Conservation (phyloP, 176 grass and related monocot species). For the Zea luxurians region DNA sequence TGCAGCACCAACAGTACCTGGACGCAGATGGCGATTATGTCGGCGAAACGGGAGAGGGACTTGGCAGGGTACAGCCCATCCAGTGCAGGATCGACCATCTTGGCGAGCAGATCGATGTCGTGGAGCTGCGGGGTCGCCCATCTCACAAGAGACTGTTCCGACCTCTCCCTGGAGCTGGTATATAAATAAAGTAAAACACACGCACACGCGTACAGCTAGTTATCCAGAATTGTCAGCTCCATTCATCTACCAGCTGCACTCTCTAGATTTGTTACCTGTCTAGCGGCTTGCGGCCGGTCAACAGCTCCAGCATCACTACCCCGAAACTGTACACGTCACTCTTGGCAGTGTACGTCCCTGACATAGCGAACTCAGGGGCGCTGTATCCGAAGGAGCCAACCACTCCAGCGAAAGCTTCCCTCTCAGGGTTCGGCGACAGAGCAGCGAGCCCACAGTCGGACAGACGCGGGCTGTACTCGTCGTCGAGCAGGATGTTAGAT, state of each 20-base stretch:
- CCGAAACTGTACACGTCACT: conserved; percentile 99
- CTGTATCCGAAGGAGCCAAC: conserved; percentile 90
- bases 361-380: conserved; percentile 91
- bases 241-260: too few relatives aligned
- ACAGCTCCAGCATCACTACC: conserved; percentile 88
- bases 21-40: conserved; percentile 89
- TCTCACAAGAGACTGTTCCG: conserved; percentile 81
- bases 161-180: conserved; percentile 73
- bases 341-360: conserved; percentile 75
- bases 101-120: conserved; percentile 79
- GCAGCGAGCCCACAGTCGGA: conserved; percentile 88
- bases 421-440: conserved; percentile 88
- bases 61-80: conserved; percentile 94
- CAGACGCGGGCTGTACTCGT: conserved; percentile 78
- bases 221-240: too few relatives aligned
- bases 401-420: conserved; percentile 74
- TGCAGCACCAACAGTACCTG: conserved; percentile 54
- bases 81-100: conserved; percentile 89
- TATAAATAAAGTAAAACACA: too few relatives aligned
- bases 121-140: conserved; percentile 97
- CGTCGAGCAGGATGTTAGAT: conserved; percentile 87
- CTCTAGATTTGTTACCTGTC: conserved; percentile 55
- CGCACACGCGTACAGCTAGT: too few relatives aligned
- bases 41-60: conserved; percentile 88
- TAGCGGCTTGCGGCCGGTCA: conserved; percentile 84